Evolutionary conservation across 176 grass and related monocot genomes (phyloP).

Genomic region (Zizania latifolia): DNA sequence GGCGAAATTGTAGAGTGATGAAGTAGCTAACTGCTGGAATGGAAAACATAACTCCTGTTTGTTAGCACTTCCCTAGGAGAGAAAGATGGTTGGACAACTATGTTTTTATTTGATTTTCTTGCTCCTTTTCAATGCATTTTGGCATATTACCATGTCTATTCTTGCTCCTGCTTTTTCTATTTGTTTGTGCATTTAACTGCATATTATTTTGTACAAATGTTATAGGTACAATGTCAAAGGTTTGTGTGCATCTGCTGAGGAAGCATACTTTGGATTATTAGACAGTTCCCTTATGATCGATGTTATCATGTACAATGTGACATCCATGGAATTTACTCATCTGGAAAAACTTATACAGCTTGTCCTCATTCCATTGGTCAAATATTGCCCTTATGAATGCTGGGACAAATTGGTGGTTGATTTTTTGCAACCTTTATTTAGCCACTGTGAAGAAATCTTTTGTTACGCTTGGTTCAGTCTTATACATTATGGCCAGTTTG

Average conservation of each 20-base stretch:
- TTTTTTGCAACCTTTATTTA: conserved; percentile 45
- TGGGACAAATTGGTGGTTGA: conserved; percentile 43
- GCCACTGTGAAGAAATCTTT: conserved; percentile 42
- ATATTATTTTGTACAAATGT: conserved; percentile 1
- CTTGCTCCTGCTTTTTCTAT: too few species aligned
- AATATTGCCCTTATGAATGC: conserved; percentile 40
- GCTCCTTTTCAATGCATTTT: too few species aligned
- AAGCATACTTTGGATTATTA: conserved; percentile 35
- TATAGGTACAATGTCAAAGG: conserved; percentile 59
- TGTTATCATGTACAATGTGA: conserved; percentile 39
- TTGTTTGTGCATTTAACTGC: not conserved
- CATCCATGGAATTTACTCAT: conserved; percentile 53
- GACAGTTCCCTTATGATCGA: conserved; percentile 34
- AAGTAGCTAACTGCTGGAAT: too few species aligned
- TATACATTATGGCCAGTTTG: conserved; percentile 38
- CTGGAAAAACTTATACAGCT: conserved; percentile 45
- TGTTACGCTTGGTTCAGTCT: conserved; percentile 50
- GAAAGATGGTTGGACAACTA: too few species aligned
- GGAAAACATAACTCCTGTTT: too few species aligned
- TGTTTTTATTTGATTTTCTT: too few species aligned
- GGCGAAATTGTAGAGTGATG: too few species aligned
- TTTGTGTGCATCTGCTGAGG: conserved; percentile 39
- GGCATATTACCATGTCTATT: too few species aligned
- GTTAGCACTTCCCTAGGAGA: too few species aligned
- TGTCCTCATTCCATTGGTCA: conserved; percentile 48